Evolutionary conservation across 2,329 filamentous ascomycete genomes (phyloP), one percentile per base, ranked within the genome.

Genomic region (Epichloe scottii): DNA sequence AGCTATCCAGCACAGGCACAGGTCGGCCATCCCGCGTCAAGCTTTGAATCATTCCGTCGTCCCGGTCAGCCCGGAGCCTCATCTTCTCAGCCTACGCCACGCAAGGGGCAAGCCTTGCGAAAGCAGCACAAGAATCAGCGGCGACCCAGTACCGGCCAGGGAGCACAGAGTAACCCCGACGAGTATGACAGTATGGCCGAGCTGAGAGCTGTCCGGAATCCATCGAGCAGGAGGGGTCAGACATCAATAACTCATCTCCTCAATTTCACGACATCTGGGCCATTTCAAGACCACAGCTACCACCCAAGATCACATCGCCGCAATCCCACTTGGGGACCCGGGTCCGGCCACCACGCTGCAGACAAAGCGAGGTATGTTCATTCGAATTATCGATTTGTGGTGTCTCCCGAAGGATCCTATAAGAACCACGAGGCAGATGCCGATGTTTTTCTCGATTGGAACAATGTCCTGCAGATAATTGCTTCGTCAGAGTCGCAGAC

Each of bases 241-340:
- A 96, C 89, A 50, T 95, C 88, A 62, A 98, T 98, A 64, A 97
- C 93, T 40, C 93, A 98, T 68, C 72, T 98, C 52, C 87, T 98
- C 76, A 91, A 91, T 71, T 95, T 96, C 68, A 82, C 86, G 43
- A 74, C 89, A 19, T 87, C 90, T 21, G 81, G 87, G 46, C 84
- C 85, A 21, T 79, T 83, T 54, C 76, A 76, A 59, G 77, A 80
- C 65, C 70, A 75, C 51, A 67, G 74, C 57, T 67, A 72, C 47
- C 70, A 75, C 54, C 71, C 75, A 39, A 74, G 78, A 54, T 75
- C 80, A 37, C 76, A 79, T 60, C 80, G 86, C 52, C 77, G 86
- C 50, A 85, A 87, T 65, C 82, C 84, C 43, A 85, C 84, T 2
- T 95, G 87, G 85, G 89, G 89, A 0, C 74, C 87, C 40, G 89